Evolutionary conservation across 805 yeast genomes (phyloP).

Genomic region (Peterozyma xylosa): DNA sequence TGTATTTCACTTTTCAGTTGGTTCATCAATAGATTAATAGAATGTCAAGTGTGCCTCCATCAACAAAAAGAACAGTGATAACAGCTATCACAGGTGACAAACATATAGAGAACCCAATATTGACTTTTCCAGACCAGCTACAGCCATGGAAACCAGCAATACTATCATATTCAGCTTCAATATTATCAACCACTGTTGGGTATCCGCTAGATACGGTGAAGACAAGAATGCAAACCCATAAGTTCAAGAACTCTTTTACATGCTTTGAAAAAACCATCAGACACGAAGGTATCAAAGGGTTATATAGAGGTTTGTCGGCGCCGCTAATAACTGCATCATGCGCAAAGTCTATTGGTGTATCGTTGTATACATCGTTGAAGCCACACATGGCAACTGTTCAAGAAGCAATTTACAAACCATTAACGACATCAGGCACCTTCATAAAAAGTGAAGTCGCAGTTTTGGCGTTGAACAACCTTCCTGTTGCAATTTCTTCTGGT

Average conservation of each 20-base stretch:
- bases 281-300: slow-evolving; percentile 60
- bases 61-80: not conserved
- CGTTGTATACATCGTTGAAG: slow-evolving; percentile 50
- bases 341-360: slow-evolving; percentile 58
- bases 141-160: slow-evolving; percentile 50
- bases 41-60: no score
- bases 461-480: slow-evolving; percentile 27
- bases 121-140: slow-evolving; percentile 37
- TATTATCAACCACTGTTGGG: slow-evolving; percentile 62
- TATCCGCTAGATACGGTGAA: slow-evolving; percentile 84
- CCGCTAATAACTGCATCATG: slow-evolving; percentile 63
- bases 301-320: slow-evolving; percentile 72
- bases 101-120: slow-evolving; percentile 35
- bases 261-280: slow-evolving; percentile 49
- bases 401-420: slow-evolving; percentile 11
- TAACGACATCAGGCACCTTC: slow-evolving; percentile 2
- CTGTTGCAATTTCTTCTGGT: slow-evolving; percentile 51
- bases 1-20: no score
- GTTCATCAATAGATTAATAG: no score
- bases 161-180: slow-evolving; percentile 57
- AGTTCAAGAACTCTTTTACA: slow-evolving; percentile 46
- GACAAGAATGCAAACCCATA: slow-evolving; percentile 78
- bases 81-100: slow-evolving; percentile 58
- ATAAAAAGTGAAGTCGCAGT: not conserved
- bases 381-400: slow-evolving; percentile 26